Conservation (phyloP, 305 asterid species). For the Solanum hybrid region DNA sequence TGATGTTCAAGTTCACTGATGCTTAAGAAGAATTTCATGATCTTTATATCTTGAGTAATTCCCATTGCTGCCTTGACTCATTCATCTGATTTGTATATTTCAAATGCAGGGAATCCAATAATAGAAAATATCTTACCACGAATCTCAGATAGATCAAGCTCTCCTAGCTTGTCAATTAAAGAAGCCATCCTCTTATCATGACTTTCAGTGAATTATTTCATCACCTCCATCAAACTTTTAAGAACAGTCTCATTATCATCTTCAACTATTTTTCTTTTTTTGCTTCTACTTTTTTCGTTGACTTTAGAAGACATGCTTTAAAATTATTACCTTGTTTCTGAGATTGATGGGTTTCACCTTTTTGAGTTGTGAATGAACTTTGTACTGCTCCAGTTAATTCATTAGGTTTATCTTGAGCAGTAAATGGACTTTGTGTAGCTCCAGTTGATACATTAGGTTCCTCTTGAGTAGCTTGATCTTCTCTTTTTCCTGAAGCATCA, state of each 20-base stretch:
- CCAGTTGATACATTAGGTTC: not conserved
- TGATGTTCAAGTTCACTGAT: not conserved
- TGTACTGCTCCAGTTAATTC: not conserved
- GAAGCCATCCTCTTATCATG: not conserved
- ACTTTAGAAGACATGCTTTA: not conserved
- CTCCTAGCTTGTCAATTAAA: not conserved
- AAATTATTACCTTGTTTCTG: not conserved
- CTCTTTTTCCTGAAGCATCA: not conserved
- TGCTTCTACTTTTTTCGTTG: not conserved
- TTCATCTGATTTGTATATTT: too few species aligned
- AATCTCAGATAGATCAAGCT: not conserved
- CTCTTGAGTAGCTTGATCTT: not conserved
- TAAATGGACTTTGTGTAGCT: not conserved
- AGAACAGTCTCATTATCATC: not conserved
- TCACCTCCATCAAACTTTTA: not conserved
- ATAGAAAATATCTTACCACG: not conserved
- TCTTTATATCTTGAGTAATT: not conserved
- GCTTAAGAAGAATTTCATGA: not conserved
- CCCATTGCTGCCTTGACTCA: not conserved
- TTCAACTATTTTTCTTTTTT: too few species aligned
- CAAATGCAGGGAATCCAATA: not conserved
- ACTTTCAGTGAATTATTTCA: not conserved
- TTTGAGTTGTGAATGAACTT: not conserved
- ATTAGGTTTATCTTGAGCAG: not conserved
- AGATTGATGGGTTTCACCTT: not conserved